These are phyloP conservation scores for Pholiota adiposa DNA, from an alignment of 1,284 basidiomycete genomes.

Conservation along the genomic window DNA sequence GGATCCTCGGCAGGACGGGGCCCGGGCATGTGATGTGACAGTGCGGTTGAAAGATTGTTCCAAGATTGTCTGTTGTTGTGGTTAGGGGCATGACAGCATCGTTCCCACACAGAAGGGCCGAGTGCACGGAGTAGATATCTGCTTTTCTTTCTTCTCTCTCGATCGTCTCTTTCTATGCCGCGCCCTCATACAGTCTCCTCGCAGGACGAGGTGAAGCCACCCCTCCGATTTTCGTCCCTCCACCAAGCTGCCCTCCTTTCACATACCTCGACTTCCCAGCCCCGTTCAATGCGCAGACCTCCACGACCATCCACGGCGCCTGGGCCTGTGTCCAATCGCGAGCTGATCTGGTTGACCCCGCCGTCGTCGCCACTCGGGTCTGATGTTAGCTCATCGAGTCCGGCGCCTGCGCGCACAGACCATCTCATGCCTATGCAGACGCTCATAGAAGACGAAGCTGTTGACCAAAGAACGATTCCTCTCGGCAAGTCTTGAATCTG, in stretches of 20 bases:
- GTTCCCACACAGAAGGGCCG: slow-evolving; percentile 29
- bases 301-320: slow-evolving; percentile 58
- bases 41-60: no score
- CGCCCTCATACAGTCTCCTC: slow-evolving; percentile 10
- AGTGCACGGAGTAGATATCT: slow-evolving; percentile 2
- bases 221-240: background rate
- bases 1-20: background rate
- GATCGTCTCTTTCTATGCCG: slow-evolving; percentile 8
- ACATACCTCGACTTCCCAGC: slow-evolving; percentile 20
- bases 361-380: background rate
- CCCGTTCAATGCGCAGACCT: slow-evolving; percentile 33
- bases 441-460: slow-evolving; percentile 28
- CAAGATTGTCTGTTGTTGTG: background rate
- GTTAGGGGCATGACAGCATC: slow-evolving; percentile 27
- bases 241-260: slow-evolving; percentile 1
- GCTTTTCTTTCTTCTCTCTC: slow-evolving; percentile 6
- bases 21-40: no score
- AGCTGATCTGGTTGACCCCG: slow-evolving; percentile 1
- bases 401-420: background rate
- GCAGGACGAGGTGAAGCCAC: background rate
- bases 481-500: slow-evolving; percentile 2
- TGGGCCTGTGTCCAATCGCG: slow-evolving; percentile 18
- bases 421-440: slow-evolving; percentile 24
- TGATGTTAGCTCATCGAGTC: background rate
- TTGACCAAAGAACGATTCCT: slow-evolving; percentile 7